Base-by-base conservation (phyloP, 1,284 basidiomycete genomes). In the Puccinia triticina region DNA sequence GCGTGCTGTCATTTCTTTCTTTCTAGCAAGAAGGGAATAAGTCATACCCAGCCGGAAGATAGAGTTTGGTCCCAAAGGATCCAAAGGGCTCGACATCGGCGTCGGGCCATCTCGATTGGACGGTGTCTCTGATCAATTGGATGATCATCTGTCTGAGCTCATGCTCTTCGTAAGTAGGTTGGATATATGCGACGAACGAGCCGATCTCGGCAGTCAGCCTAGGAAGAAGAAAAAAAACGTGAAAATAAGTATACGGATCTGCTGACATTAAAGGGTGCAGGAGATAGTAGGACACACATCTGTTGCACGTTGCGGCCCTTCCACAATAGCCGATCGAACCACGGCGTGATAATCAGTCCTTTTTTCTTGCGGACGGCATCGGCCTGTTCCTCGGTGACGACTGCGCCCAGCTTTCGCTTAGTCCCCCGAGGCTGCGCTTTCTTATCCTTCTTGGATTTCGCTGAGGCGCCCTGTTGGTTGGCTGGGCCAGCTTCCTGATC, bases 1-100 rank as follows among this genome's bases (percentile, higher is more conserved):
- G 93, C 92, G 64, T 92, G 92, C 84, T 57, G 77, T 73, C 57
- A 8, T 23, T n/a, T 34, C 26, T 34, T 32, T 61, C 16, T 61
- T 61, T 29, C 26, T 26, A 87, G 23, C 12, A 32, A 14, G n/a
- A n/a, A 29, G 73, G 59, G 71, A 3, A 46, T 57, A 43, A 46
- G 23, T 88, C 92, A 85, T 86, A 96, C 95, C 95, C 96, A 83
- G 91, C 89, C 0, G 96, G 96, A 18, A 99, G 90, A 87, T 99
- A 99, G 37, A 99, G 89, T 86, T 95, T 94, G 14, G 96, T 99
- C 86, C 93, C 92, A 86, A 93, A 97, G 85, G 93, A 95, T 23
- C 96, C 96, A 87, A 99, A 99, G 0, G 95, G 92, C 79, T 91
- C 88, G 7, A 98, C 92, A 57, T 91, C 88, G 12, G 95, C 94